Conservation (phyloP, 495 filamentous ascomycete genomes). For the Lasiosphaeria hispida region DNA sequence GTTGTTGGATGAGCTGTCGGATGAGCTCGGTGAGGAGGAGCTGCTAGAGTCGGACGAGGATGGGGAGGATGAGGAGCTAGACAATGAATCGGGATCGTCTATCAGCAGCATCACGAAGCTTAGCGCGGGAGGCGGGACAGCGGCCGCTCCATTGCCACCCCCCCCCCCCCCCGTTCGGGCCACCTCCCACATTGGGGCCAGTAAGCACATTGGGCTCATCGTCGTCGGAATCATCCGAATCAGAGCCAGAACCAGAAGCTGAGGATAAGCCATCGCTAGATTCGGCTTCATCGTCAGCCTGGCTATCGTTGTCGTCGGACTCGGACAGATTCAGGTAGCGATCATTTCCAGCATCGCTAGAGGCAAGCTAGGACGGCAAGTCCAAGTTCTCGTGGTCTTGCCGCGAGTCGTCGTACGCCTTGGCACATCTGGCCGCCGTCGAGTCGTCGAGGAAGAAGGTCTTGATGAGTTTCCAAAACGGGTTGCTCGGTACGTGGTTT, state of each 20-base stretch:
- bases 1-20: neutral
- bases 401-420: slow-evolving; percentile 20
- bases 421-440: neutral
- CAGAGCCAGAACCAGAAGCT: neutral
- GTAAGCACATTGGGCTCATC: neutral
- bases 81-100: neutral
- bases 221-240: neutral
- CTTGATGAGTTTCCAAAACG: slow-evolving; percentile 13
- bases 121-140: no score
- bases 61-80: neutral
- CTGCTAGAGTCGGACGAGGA: neutral
- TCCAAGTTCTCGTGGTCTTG: slow-evolving; percentile 17
- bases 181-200: no score
- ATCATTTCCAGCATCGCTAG: neutral
- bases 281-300: no score
- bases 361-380: slow-evolving; percentile 1
- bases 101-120: no score
- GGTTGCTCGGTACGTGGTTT: no score
- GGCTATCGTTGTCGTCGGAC: no score
- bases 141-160: no score
- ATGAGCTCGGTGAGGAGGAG: neutral
- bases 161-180: no score
- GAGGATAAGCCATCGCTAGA: no score
- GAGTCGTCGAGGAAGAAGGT: slow-evolving; percentile 24
- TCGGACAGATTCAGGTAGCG: no score